Base-by-base conservation (phyloP, 1,139 yeast genomes). In the Suhomyces chickasaworum region DNA sequence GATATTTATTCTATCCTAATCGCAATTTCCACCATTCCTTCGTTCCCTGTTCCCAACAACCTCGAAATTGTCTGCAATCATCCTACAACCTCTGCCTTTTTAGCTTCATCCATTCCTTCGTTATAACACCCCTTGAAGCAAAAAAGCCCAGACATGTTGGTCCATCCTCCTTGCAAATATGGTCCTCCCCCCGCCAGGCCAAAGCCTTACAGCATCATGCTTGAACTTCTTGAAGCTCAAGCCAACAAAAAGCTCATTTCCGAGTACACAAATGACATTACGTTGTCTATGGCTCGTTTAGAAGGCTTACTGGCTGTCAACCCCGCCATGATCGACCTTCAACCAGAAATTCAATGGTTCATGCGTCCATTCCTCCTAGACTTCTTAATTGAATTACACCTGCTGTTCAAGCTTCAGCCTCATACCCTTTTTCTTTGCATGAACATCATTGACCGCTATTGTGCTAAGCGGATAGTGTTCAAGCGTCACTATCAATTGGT, bases 281-380 rank as follows among this genome's bases (percentile, higher is more conserved):
- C 55, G 46, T 58, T 60, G 45, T 66, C 68, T 37, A 55, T 68
- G 57, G 53, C 62, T 9, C 50, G 46, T 29, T 56, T 71, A 18
- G 81, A 76, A 53, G 50, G 65, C 9, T 55, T 56, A 29, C 64
- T 66, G 34, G 53, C 53, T n/a, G 69, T 81, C 39, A 82, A 81
- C 55, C 80, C 85, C 3, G 61, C 83, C 39, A 85, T 89, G 90
- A 88, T 91, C 51, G 95, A 86, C 57, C 71, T 85, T 46, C 99
- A 93, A 66, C 97, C 97, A 0, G 97, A 93, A 66, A 79, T 91
- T 47, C 85, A 85, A 57, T 89, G 97, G 96, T 83, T 77, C 60
- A 89, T 91, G 96, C 79, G 98, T 56, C 96, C 97, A 1, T 86
- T 81, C 57, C 74, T 91, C 44, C 75, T 93, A 44, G 97, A 90